Percentiles rank a stretch among this genome's conserved stretches.
phyloP scores from a whole-genome alignment of 2,329 filamentous ascomycete species.

The Domatiomyces catenatus region DNA sequence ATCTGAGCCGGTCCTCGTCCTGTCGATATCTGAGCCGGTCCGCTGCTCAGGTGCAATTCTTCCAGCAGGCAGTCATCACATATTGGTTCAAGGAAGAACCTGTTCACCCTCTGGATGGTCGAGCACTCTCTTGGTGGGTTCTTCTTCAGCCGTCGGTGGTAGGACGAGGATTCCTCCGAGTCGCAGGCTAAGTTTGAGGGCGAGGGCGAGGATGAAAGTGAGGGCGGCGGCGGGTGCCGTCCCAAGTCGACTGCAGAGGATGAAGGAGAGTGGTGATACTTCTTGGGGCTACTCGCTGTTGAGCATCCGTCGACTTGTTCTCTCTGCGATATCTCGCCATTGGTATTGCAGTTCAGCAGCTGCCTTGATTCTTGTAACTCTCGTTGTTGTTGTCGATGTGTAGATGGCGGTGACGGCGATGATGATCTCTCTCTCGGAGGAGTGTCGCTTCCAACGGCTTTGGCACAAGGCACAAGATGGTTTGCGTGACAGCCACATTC shows the following conservation, averaged over 20 bases:
- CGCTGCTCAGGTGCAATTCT: conserved; percentile 2
- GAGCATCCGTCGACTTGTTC: neutral
- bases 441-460: conserved; percentile 1
- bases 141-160: neutral
- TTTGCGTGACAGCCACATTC: conserved; percentile 15
- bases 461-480: conserved; percentile 8
- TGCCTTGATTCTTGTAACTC: neutral
- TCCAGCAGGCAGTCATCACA: conserved; percentile 15
- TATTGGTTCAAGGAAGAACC: conserved; percentile 15
- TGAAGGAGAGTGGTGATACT: neutral
- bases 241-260: neutral
- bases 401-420: conserved; percentile 4
- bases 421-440: conserved; percentile 4
- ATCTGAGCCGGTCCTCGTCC: neutral
- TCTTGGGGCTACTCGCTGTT: neutral
- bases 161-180: neutral
- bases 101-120: conserved; percentile 7
- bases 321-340: neutral
- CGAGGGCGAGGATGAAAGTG: neutral
- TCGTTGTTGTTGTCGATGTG: conserved; percentile 1
- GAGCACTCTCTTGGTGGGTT: conserved; percentile 7
- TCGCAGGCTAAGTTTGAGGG: neutral
- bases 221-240: neutral
- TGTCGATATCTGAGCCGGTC: neutral
- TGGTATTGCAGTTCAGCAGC: neutral